Evolutionary conservation across 306 rosid genomes (phyloP).

Genomic region (Coriaria nepalensis): DNA sequence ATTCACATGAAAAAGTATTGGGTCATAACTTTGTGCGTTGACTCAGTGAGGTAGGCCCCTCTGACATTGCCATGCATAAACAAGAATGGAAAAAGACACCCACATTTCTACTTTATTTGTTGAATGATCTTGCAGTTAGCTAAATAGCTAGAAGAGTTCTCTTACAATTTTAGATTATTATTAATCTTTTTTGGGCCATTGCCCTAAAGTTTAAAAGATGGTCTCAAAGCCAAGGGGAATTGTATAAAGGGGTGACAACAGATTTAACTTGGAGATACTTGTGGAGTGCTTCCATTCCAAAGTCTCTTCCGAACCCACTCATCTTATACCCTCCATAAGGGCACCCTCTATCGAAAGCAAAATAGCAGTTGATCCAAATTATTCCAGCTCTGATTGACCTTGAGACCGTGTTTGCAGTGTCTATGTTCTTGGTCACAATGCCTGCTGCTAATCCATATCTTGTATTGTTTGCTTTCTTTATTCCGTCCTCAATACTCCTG

Average conservation of each 20-base stretch:
- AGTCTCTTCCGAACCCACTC: constrained; percentile 87
- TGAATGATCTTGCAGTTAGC: too few relatives aligned
- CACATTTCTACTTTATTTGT: too few relatives aligned
- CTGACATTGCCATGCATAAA: too few relatives aligned
- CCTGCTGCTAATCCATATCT: constrained; percentile 82
- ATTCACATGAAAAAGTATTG: too few relatives aligned
- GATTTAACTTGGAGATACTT: constrained; percentile 67
- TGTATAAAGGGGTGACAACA: constrained; percentile 62
- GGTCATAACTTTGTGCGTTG: too few relatives aligned
- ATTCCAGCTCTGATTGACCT: constrained; percentile 70
- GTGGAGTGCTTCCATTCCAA: constrained; percentile 42
- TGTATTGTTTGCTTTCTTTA: constrained; percentile 51
- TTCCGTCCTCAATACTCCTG: constrained; percentile 72
- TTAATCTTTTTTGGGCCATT: too few relatives aligned
- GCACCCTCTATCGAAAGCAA: constrained; percentile 43
- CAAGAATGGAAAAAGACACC: too few relatives aligned
- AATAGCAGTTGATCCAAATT: constrained; percentile 74
- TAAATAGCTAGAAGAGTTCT: too few relatives aligned
- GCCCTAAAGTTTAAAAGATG: too few relatives aligned
- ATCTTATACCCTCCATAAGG: constrained; percentile 71
- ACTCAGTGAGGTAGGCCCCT: too few relatives aligned
- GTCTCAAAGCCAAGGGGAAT: constrained; percentile 81
- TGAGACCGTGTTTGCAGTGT: constrained; percentile 67
- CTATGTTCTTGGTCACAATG: constrained; percentile 51
- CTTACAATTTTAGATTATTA: too few relatives aligned